Percentiles rank a stretch among this genome's conserved stretches.
Evolutionary conservation across 495 filamentous ascomycete species (phyloP).

Genomic region (Lichina pygmaea): DNA sequence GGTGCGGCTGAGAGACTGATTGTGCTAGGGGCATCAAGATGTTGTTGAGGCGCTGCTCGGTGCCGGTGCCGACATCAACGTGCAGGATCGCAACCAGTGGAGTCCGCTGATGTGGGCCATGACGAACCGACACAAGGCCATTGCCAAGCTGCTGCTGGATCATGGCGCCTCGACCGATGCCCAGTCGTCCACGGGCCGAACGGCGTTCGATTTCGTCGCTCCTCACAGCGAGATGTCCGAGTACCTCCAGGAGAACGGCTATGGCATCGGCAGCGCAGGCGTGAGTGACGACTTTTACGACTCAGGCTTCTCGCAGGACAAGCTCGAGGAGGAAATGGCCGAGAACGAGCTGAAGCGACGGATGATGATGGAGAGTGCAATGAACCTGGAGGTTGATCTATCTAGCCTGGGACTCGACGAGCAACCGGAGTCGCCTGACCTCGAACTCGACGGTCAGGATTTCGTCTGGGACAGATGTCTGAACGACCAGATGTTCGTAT

Average conservation of each 20-base stretch:
- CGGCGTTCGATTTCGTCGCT: slow-evolving; percentile 86
- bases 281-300: slow-evolving; percentile 93
- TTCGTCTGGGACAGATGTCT: slow-evolving; percentile 94
- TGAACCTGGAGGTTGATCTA: slow-evolving; percentile 89
- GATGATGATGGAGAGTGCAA: slow-evolving; percentile 99
- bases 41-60: slow-evolving; percentile 66
- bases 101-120: slow-evolving; percentile 99
- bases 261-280: slow-evolving; percentile 63
- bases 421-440: slow-evolving; percentile 61
- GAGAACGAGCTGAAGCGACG: slow-evolving; percentile 86
- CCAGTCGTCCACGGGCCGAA: slow-evolving; percentile 78
- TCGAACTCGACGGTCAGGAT: slow-evolving; percentile 73
- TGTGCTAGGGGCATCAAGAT: slow-evolving; percentile 58
- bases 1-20: background rate
- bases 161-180: slow-evolving; percentile 87
- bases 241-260: slow-evolving; percentile 80
- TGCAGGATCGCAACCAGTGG: slow-evolving; percentile 90
- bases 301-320: slow-evolving; percentile 69
- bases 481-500: slow-evolving; percentile 99
- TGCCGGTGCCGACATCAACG: slow-evolving; percentile 73
- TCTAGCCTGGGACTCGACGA: slow-evolving; percentile 93
- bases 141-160: slow-evolving; percentile 74
- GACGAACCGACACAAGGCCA: slow-evolving; percentile 91
- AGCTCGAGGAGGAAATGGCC: slow-evolving; percentile 89
- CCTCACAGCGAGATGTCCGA: slow-evolving; percentile 91